Base-by-base conservation (phyloP, 2,329 filamentous ascomycete genomes). In the Aspergillus eucalypticola region DNA sequence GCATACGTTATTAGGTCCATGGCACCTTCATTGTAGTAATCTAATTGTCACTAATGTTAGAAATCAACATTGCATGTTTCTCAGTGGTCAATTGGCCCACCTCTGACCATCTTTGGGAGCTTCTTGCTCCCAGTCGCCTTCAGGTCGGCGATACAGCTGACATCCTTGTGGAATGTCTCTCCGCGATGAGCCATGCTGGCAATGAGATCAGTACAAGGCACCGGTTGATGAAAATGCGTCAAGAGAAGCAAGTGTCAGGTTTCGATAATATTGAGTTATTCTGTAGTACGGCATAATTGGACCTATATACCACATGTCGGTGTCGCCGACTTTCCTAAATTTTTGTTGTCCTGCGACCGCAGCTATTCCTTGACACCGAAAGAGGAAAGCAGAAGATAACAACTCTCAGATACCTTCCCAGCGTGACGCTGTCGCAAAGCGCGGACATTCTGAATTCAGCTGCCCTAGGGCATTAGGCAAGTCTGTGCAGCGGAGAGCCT, bases 11-110 rank as follows among this genome's bases (percentile, higher is more conserved):
- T 72, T 23, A 83, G 73, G 62, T 84, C 82, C 73, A 84, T 85
- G 5, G 83, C 82, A 5, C 84, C 84, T 61, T 82, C 83, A 67
- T 86, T 85, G 69, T 82, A 86, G 71, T 85, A 86, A 54, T 85
- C 83, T 79, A 61, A 7, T 3, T 2, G 11, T 4, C 15, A 1
- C 19, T 17, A 51, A 11, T 41, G 21, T 5, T 23, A 13, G 25
- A 3, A 2, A 21, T 13, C 5, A 10, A 2, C 2, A 15, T 2
- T 23, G 4, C 1, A 23, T 41, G 17, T 5, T 35, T 15, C 1
- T 2, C 11, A 13, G 5, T 11, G 27, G 3, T 19, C 4, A 17
- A 21, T 7, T 7, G 7, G 35, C 56, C 32, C 57, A 76, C 75
- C 76, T 67, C 73, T 65, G 29, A 75, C 73, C 73, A 77, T 78